Conservation (phyloP, 352 stramenopile genomes). For the Pelagophyceae sp. region DNA sequence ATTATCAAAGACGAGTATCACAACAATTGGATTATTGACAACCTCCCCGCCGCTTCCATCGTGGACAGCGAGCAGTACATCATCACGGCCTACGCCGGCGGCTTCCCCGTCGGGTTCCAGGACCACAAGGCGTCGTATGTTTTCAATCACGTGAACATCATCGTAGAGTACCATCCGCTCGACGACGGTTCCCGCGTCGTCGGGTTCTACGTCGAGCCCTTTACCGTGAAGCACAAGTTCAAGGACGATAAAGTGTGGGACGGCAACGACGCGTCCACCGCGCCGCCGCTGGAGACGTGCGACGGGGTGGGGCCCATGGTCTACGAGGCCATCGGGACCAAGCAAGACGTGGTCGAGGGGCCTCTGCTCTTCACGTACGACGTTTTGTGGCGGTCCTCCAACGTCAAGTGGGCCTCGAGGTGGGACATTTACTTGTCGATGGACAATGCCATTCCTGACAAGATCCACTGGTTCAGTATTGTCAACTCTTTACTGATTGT, state of each 20-base stretch:
- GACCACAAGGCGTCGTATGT: constrained; percentile 80
- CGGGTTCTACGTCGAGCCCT: constrained; percentile 82
- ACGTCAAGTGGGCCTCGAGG: constrained; percentile 88
- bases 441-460: constrained; percentile 66
- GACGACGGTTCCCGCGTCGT: constrained; percentile 61
- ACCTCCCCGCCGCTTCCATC: constrained; percentile 65
- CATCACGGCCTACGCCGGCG: constrained; percentile 58
- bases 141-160: constrained; percentile 99
- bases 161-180: constrained; percentile 88
- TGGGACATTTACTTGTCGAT: constrained; percentile 97
- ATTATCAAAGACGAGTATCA: constrained; percentile 91
- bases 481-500: constrained; percentile 98
- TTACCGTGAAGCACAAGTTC: constrained; percentile 74
- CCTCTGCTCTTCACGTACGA: constrained; percentile 89
- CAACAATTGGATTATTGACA: constrained; percentile 98
- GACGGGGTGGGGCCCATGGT: constrained; percentile 15
- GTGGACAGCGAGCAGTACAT: constrained; percentile 22
- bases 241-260: constrained; percentile 29
- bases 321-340: constrained; percentile 28
- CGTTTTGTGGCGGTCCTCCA: constrained; percentile 87
- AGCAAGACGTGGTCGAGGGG: constrained; percentile 27
- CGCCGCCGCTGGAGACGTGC: constrained; percentile 32
- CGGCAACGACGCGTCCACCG: neutral
- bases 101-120: constrained; percentile 67
- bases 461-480: constrained; percentile 99